Percentiles rank a stretch among this genome's conserved stretches.
Conservation (phyloP, 106 monocot species). For the Allium fistulosum region DNA sequence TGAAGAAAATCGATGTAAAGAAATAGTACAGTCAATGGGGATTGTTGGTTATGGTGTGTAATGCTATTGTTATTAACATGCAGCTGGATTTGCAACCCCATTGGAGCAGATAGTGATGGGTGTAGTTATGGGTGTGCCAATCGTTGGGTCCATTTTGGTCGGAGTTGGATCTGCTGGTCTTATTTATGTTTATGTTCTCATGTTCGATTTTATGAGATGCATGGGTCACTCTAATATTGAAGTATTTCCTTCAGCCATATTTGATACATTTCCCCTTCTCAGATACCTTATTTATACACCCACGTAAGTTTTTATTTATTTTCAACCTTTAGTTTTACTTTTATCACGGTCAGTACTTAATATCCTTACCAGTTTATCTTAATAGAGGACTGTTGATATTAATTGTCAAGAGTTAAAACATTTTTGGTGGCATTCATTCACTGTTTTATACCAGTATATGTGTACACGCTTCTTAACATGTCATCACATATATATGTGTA, state of each 20-base stretch:
- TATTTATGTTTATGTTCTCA: conserved; percentile 31
- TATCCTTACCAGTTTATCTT: too few species aligned
- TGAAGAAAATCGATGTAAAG: not conserved
- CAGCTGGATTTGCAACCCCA: conserved; percentile 42
- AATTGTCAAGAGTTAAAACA: too few species aligned
- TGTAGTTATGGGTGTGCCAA: conserved; percentile 22
- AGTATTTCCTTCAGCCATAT: conserved; percentile 34
- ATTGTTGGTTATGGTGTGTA: not conserved
- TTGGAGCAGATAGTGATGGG: conserved; percentile 35
- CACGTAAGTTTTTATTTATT: conserved; percentile 47
- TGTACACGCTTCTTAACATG: too few species aligned
- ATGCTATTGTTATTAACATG: not conserved
- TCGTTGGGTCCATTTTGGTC: conserved; percentile 24
- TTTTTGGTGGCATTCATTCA: too few species aligned
- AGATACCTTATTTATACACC: conserved; percentile 85
- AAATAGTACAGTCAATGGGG: too few species aligned
- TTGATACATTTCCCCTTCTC: conserved; percentile 45
- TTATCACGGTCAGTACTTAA: too few species aligned
- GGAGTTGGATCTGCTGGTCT: conserved; percentile 33
- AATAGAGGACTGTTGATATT: too few species aligned
- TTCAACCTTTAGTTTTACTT: too few species aligned
- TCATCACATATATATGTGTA: too few species aligned
- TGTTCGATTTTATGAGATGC: conserved; percentile 40
- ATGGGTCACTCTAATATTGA: conserved; percentile 55
- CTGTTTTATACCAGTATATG: too few species aligned